Conservation (phyloP, 116 monocot genomes). For the Zostera marina region DNA sequence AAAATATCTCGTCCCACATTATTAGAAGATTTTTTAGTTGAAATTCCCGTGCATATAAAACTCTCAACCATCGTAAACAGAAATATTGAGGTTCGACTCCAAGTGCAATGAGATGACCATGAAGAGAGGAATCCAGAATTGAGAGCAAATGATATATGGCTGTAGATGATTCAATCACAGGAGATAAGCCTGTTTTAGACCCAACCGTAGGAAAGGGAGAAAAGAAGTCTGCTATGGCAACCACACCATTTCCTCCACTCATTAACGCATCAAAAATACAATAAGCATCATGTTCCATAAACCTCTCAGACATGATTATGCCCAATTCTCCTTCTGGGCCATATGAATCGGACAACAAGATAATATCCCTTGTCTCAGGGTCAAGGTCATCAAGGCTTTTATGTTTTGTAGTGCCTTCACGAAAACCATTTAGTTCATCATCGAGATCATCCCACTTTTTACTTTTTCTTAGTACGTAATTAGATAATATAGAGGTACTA, state of each 20-base stretch:
- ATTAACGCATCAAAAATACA: slow-evolving; percentile 81
- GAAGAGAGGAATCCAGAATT: slow-evolving; percentile 55
- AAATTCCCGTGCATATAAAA: slow-evolving; percentile 83
- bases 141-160: slow-evolving; percentile 70
- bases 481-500: slow-evolving; percentile 17
- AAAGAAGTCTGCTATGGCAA: slow-evolving; percentile 68
- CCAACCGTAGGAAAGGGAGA: slow-evolving; percentile 22
- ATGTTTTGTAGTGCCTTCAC: slow-evolving; percentile 4
- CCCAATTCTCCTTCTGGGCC: slow-evolving; percentile 90
- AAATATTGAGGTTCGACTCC: slow-evolving; percentile 84
- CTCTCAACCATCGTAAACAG: slow-evolving; percentile 69
- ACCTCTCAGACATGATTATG: slow-evolving; percentile 63
- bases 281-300: slow-evolving; percentile 91
- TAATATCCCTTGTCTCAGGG: slow-evolving; percentile 42
- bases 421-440: slow-evolving; percentile 7
- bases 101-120: slow-evolving; percentile 57
- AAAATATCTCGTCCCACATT: slow-evolving; percentile 73
- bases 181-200: slow-evolving; percentile 33
- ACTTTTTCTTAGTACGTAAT: slow-evolving; percentile 15
- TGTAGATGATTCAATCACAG: slow-evolving; percentile 77
- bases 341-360: slow-evolving; percentile 61
- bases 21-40: slow-evolving; percentile 48
- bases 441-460: slow-evolving; percentile 8
- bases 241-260: slow-evolving; percentile 41
- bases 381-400: slow-evolving; percentile 51